Conservation (phyloP, 805 yeast genomes). For the Metschnikowia colocasiae region DNA sequence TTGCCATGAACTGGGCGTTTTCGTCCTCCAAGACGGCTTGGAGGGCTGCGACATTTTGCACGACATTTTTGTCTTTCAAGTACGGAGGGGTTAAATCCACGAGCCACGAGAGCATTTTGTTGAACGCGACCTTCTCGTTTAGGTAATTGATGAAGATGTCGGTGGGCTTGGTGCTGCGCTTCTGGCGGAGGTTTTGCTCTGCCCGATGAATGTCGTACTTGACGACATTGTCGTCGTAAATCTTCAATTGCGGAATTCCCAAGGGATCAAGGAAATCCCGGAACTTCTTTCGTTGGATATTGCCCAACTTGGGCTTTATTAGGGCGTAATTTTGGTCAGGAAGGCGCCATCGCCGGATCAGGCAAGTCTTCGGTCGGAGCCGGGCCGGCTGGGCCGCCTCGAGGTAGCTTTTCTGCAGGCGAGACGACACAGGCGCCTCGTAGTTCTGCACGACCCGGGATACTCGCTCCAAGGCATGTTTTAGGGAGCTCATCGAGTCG, state of each 20-base stretch:
- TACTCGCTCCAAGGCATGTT: constrained; percentile 33
- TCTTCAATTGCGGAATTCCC: constrained; percentile 31
- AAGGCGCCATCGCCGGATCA: constrained; percentile 11
- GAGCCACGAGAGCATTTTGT: constrained; percentile 31
- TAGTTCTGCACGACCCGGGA: constrained; percentile 28
- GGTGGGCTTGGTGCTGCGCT: constrained; percentile 16
- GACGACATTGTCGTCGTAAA: constrained; percentile 23
- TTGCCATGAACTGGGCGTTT: constrained; percentile 16
- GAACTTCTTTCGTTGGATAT: constrained; percentile 22
- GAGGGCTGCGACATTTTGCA: constrained; percentile 8
- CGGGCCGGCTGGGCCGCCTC: background rate
- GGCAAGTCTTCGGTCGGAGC: background rate
- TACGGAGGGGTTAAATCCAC: constrained; percentile 30
- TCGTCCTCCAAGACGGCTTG: constrained; percentile 20
- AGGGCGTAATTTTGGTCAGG: constrained; percentile 6
- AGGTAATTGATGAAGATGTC: constrained; percentile 25
- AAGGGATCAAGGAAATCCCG: constrained; percentile 36
- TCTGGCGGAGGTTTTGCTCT: constrained; percentile 24
- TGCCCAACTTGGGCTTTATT: constrained; percentile 13
- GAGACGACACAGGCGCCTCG: background rate
- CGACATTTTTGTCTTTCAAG: constrained; percentile 20
- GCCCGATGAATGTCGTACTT: constrained; percentile 26
- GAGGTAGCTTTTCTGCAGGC: background rate
- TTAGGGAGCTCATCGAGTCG: constrained; percentile 26
- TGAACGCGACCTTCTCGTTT: constrained; percentile 28